A percentile compares a stretch with the other conserved stretches of the same genome.
Conservation (phyloP, 1,139 yeast genomes). For the Diutina siamensis region DNA sequence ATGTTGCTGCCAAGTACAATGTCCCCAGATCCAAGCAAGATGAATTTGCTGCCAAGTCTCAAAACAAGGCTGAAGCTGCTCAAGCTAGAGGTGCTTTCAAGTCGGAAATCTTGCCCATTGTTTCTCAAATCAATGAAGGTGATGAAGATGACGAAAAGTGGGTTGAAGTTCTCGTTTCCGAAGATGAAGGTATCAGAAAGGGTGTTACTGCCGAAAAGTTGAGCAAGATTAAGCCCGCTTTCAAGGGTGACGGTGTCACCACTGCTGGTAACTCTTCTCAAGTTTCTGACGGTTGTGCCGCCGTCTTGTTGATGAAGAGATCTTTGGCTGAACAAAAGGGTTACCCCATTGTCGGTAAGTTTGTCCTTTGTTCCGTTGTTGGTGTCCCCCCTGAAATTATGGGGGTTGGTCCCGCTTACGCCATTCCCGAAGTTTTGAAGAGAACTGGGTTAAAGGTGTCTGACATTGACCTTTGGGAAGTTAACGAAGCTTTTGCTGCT, state of each 20-base stretch:
- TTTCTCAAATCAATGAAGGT: slow-evolving; percentile 38
- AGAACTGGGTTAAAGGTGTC: slow-evolving; percentile 49
- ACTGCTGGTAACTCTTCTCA: slow-evolving; percentile 97
- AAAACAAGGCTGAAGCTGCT: slow-evolving; percentile 71
- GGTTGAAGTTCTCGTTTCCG: slow-evolving; percentile 39
- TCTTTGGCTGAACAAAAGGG: slow-evolving; percentile 72
- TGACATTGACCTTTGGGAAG: slow-evolving; percentile 70
- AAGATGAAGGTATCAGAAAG: slow-evolving; percentile 86
- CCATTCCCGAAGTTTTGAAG: slow-evolving; percentile 72
- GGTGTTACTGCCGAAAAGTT: slow-evolving; percentile 75
- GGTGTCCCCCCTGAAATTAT: slow-evolving; percentile 96
- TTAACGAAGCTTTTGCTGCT: slow-evolving; percentile 94
- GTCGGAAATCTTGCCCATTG: slow-evolving; percentile 79
- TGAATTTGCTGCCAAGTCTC: slow-evolving; percentile 77
- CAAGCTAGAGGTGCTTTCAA: slow-evolving; percentile 59
- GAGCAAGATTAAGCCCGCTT: slow-evolving; percentile 76
- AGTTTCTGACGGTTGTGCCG: slow-evolving; percentile 93
- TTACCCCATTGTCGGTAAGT: slow-evolving; percentile 60
- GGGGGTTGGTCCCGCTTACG: slow-evolving; percentile 96
- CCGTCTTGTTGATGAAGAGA: slow-evolving; percentile 74
- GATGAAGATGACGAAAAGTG: slow-evolving; percentile 18
- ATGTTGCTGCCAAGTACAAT: slow-evolving; percentile 51
- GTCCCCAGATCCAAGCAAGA: slow-evolving; percentile 71
- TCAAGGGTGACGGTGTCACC: slow-evolving; percentile 69
- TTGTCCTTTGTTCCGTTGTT: slow-evolving; percentile 60